Evolutionary conservation across 2,329 filamentous ascomycete species (phyloP), one percentile per base, ranked within the genome.

Genomic region (Pseudocercospora crystallina): DNA sequence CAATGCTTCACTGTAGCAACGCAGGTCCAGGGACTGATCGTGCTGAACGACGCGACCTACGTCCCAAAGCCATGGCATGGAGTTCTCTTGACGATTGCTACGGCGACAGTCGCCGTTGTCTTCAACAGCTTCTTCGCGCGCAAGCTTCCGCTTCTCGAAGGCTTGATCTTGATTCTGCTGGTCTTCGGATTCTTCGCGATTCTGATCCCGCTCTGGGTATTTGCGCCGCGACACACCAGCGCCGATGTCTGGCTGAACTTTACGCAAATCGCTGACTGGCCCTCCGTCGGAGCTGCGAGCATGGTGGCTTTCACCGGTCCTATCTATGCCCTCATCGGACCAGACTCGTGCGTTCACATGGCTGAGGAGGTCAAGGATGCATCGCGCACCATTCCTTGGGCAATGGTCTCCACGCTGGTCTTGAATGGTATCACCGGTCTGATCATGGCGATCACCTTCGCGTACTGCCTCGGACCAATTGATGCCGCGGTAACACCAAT

Each of bases 21-120:
- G 4, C 71, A 74, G 35, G 72, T 77, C 12, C 73, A 77, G 60
- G 75, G 57, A 31, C n/a, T 77, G 13, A 67, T 75, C 15, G 67
- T 73, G 14, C 60, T 78, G 30, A 76, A 76, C 51, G 61, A 75
- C 42, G 65, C 67, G 1, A 61, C 60, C 2, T 78, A 77, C 52
- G 56, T 64, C 1, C 67, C 70, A 1, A 61, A 75, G 43, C 54
- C 66, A 48, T 77, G 73, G 73, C 73, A 77, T 49, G 71, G 68
- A 2, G 76, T 73, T 2, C 62, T 77, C 47, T 56, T 78, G 29
- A 64, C 61, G 7, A 62, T 66, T 33, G 63, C 57, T 15, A 49
- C 62, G 2, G 54, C 45, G 4, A 41, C 43, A 10, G 58, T 61
- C 7, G 56, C 58, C 2, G 56, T 62, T n/a, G 36, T 58, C 5